Evolutionary conservation across 192 early-diverging fungal species (phyloP), one percentile per base, ranked within the genome.

Genomic region (Gonapodya sp.): DNA sequence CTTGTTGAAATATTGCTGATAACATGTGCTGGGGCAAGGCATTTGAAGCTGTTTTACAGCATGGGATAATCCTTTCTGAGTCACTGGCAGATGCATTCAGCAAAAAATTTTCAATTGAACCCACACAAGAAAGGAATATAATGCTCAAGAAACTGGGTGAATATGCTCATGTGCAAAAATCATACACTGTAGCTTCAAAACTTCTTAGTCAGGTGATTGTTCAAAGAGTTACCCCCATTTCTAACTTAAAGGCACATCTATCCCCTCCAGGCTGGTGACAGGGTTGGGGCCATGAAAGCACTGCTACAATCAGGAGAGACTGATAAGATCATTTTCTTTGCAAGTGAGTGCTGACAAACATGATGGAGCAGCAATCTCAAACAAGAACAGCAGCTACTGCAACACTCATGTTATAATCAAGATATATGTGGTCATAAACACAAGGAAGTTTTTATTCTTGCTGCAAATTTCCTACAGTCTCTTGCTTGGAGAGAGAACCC

Each of bases 291-390:
- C 2, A 89, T 91, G 86, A 82, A 86, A 46, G 83, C 87, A 31
- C 80, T 91, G 75, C 80, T 91, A 36, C 84, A 85, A 73, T 88
- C 88, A 1, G 88, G 88, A 0, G 89, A 91, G 75, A 83, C 81
- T 1, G 90, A 91, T 16, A 83, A 87, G 73, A 90, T 91, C 36
- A 88, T 91, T 18, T 88, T 87, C 46, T 91, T 91, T 85, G 90
- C 90, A 18, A 88, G 88, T 89, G 83, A 73, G 78, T 79, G 0
- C 34, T 78, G 74, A 80, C 1, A 31, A 36, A 18, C 8, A 35
- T 32, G 34, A 35, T 24, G 0, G 0, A 8, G 18, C 2, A 73
- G 36, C 31, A 24, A 2, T 82, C 16, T 1, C 0, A 18, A 8
- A 8, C 2, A 81, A n/a, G 1, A 64, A 32, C 14, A 84, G 35